Evolutionary conservation across 2,329 filamentous ascomycete species (phyloP), one percentile per base, ranked within the genome.

Genomic region (Colletotrichum viniferum): DNA sequence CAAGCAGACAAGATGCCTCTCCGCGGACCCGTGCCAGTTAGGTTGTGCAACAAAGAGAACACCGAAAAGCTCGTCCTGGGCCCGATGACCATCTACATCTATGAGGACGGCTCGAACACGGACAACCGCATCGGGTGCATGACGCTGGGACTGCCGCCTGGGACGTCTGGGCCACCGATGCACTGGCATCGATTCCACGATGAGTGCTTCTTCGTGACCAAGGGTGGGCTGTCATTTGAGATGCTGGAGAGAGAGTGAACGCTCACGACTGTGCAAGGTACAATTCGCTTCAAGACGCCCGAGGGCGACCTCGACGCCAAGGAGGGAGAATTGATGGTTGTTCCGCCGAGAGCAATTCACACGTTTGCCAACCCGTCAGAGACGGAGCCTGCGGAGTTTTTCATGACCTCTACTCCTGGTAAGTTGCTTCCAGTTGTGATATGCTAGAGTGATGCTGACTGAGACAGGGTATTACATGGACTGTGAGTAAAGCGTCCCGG

Each of bases 131-230:
- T 84, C 70, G 81, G 81, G 43, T 79, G 78, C 56, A 79, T 84
- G 73, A 78, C 81, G 36, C 74, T 84, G 34, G 79, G 81, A 76
- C 71, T 84, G 9, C 83, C 83, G 2, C 77, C 79, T 0, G 82
- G 82, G 3, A 69, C 78, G 34, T 82, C 81, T 9, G 83, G 83
- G 3, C 83, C 83, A 34, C 83, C 82, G 16, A 83, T 85, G 83
- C 83, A 84, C 43, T 84, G 83, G 83, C 83, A 84, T 69, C 80
- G 83, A 7, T 84, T 84, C 55, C 83, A 84, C 58, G 83, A 85
- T 62, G 83, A 85, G 74, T 78, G 82, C 58, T 85, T 84, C 76
- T 78, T 84, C 63, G 79, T 84, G 4, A 82, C 80, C 12, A 84
- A 84, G 73, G 82, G 82, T 81, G 14, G 6, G 16, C 12, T 61